Conservation (phyloP, 805 yeast species). For the Yamadazyma akitaensis region DNA sequence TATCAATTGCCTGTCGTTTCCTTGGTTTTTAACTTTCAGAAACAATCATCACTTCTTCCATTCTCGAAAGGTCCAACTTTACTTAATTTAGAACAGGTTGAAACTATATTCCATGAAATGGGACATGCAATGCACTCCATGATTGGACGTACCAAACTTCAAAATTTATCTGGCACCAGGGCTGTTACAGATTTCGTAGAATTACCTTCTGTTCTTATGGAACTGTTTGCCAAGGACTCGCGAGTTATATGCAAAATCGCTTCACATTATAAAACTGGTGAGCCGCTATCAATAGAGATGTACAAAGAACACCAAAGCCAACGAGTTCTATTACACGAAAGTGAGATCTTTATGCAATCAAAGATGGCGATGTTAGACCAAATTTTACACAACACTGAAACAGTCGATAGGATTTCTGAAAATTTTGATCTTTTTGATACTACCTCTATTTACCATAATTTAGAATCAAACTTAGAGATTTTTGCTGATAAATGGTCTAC, state of each 20-base stretch:
- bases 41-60: conserved; percentile 13
- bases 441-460: conserved; percentile 57
- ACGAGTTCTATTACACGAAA: conserved; percentile 52
- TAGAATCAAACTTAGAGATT: conserved; percentile 58
- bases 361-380: conserved; percentile 91
- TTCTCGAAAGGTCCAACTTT: conserved; percentile 43
- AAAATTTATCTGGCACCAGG: conserved; percentile 91
- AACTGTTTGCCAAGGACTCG: conserved; percentile 80
- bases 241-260: conserved; percentile 74
- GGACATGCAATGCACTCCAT: conserved; percentile 98
- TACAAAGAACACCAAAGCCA: conserved; percentile 52
- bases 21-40: conserved; percentile 76
- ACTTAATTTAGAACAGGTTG: conserved; percentile 73
- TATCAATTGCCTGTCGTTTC: conserved; percentile 89
- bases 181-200: conserved; percentile 97
- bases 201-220: conserved; percentile 95
- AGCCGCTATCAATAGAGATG: conserved; percentile 49
- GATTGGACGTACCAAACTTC: conserved; percentile 87
- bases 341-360: conserved; percentile 82
- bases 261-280: conserved; percentile 64
- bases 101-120: conserved; percentile 96
- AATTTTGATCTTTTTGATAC: conserved; percentile 45
- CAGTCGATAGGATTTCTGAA: conserved; percentile 17
- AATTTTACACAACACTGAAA: conserved; percentile 52
- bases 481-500: conserved; percentile 68